Conservation (phyloP, 306 rosid species). For the Medicago arabica region DNA sequence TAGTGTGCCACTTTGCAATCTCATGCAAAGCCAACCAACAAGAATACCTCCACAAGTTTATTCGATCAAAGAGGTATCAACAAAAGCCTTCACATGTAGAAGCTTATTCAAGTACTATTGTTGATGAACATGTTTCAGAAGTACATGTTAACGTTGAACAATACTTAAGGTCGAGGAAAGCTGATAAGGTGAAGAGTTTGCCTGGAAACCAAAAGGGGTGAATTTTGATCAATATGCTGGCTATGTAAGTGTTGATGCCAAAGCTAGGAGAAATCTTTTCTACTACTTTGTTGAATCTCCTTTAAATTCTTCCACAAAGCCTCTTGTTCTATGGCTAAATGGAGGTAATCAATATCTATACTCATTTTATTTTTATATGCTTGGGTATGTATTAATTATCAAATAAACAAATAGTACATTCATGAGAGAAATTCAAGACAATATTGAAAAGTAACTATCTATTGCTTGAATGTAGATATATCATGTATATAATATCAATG, state of each 20-base stretch:
- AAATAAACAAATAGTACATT: not conserved
- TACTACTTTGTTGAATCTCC: conserved; percentile 55
- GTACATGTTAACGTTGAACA: conserved; percentile 8
- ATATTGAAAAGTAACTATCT: too few relatives aligned
- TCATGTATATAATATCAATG: too few relatives aligned
- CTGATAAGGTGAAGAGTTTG: conserved; percentile 41
- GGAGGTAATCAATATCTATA: conserved; percentile 42
- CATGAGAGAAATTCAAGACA: not conserved
- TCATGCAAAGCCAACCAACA: conserved; percentile 42
- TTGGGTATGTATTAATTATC: not conserved
- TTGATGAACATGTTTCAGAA: not conserved
- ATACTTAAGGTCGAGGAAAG: conserved; percentile 24
- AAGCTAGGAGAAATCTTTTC: conserved; percentile 37
- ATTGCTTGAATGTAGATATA: not conserved
- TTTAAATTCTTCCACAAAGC: conserved; percentile 42
- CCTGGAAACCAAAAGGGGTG: conserved; percentile 49
- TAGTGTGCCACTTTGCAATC: conserved; percentile 21
- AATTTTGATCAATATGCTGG: conserved; percentile 51
- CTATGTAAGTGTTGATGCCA: conserved; percentile 41
- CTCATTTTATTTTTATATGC: not conserved
- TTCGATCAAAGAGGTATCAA: conserved; percentile 32
- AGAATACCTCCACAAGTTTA: conserved; percentile 38
- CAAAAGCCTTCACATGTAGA: conserved; percentile 3
- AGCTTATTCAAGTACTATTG: not conserved
- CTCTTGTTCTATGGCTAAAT: conserved; percentile 52